These are phyloP conservation scores for Fusarium goolgardi DNA, from an alignment of 2,329 filamentous ascomycete genomes.

Conservation along the genomic window DNA sequence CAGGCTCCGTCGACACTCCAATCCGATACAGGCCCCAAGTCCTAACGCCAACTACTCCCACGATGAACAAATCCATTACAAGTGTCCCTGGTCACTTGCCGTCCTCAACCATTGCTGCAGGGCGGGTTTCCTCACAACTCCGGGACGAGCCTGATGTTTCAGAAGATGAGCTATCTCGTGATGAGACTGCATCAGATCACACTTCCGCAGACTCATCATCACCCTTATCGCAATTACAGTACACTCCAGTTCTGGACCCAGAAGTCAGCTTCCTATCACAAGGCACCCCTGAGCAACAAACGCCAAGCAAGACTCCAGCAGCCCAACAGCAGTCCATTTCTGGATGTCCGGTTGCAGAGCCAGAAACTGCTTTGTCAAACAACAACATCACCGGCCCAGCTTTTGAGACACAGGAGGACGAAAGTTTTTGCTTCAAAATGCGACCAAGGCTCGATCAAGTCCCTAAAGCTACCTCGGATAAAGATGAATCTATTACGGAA, in stretches of 20 bases:
- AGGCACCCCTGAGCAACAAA: slow-evolving; percentile 12
- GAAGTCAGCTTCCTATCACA: slow-evolving; percentile 19
- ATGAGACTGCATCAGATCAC: slow-evolving; percentile 24
- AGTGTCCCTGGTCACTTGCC: slow-evolving; percentile 37
- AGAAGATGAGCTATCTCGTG: slow-evolving; percentile 33
- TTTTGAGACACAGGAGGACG: slow-evolving; percentile 50
- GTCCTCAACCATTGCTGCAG: slow-evolving; percentile 18
- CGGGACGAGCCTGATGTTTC: slow-evolving; percentile 6
- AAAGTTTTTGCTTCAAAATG: slow-evolving; percentile 51
- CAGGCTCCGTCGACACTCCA: slow-evolving; percentile 39
- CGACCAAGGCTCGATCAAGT: slow-evolving; percentile 16
- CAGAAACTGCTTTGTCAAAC: background rate
- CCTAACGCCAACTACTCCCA: background rate
- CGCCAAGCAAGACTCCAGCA: slow-evolving; percentile 8
- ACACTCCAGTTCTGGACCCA: slow-evolving; percentile 9
- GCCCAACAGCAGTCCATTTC: background rate
- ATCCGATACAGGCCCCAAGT: slow-evolving; percentile 22
- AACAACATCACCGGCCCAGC: background rate
- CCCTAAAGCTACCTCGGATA: background rate
- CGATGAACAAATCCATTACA: slow-evolving; percentile 34
- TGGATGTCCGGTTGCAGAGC: no score
- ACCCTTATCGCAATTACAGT: slow-evolving; percentile 45
- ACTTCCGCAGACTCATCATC: slow-evolving; percentile 45
- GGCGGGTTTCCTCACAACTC: slow-evolving; percentile 1
- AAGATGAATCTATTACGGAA: background rate